Conservation (phyloP, 2,329 filamentous ascomycete genomes). For the Fusarium sp. region DNA sequence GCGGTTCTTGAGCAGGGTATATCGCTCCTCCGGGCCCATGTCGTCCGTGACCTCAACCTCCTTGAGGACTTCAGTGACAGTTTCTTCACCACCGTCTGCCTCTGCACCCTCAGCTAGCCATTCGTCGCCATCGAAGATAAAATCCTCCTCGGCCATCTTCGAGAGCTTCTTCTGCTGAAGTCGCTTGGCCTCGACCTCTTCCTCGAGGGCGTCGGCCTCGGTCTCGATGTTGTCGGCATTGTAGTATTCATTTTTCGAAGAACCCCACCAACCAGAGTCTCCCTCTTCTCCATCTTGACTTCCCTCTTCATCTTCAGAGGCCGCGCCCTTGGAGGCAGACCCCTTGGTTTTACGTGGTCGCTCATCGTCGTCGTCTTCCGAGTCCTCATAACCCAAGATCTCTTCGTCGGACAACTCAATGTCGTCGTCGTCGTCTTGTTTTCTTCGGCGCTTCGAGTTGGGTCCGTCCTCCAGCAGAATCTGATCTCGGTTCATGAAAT, state of each 20-base stretch:
- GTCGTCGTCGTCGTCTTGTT: slow-evolving; percentile 74
- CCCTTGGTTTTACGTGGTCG: slow-evolving; percentile 46
- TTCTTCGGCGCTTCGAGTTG: slow-evolving; percentile 77
- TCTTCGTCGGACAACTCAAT: slow-evolving; percentile 70
- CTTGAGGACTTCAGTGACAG: slow-evolving; percentile 86
- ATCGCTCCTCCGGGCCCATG: slow-evolving; percentile 76
- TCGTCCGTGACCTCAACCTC: slow-evolving; percentile 81
- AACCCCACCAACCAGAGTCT: slow-evolving; percentile 80
- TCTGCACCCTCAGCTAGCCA: slow-evolving; percentile 71
- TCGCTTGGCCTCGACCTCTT: slow-evolving; percentile 87
- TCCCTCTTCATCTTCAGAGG: slow-evolving; percentile 63
- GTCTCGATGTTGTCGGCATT: slow-evolving; percentile 77
- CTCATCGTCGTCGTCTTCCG: slow-evolving; percentile 56
- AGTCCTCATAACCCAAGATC: slow-evolving; percentile 59
- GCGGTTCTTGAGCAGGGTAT: slow-evolving; percentile 76
- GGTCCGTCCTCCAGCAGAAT: slow-evolving; percentile 85
- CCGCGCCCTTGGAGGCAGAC: slow-evolving; percentile 45
- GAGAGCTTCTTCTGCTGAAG: slow-evolving; percentile 90
- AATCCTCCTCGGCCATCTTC: slow-evolving; percentile 89
- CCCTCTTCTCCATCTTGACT: slow-evolving; percentile 59
- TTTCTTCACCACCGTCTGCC: slow-evolving; percentile 60
- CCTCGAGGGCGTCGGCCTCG: slow-evolving; percentile 77
- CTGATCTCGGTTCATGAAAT: slow-evolving; percentile 85
- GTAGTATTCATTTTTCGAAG: slow-evolving; percentile 90
- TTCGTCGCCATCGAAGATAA: slow-evolving; percentile 88